A percentile compares a stretch with the other conserved stretches of the same genome.
phyloP scores from a whole-genome alignment of 768 basidiomycete genomes.

The Sporobolomyces roseus region DNA sequence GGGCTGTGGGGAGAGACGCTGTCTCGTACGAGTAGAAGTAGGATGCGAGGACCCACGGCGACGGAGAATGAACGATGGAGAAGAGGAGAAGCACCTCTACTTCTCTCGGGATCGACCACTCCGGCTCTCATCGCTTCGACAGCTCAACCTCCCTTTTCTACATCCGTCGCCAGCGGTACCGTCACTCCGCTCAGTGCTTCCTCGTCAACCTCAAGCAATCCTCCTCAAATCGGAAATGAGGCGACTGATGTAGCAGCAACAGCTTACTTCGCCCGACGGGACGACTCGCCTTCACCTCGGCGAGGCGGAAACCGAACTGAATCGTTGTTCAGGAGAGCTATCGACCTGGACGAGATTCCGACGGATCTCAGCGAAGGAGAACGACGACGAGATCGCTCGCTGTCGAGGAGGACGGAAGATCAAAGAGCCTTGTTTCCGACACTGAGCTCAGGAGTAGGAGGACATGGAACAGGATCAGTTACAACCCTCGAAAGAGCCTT shows the following conservation, averaged over 20 bases:
- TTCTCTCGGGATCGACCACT: neutral
- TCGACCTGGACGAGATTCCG: no score
- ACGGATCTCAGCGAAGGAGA: no score
- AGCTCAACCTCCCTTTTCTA: neutral
- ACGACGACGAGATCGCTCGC: no score
- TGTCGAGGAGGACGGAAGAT: no score
- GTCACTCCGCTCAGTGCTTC: neutral
- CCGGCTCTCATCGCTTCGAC: neutral
- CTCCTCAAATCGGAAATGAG: neutral
- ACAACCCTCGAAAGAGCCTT: no score
- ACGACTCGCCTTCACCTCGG: slow-evolving; percentile 8
- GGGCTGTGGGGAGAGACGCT: slow-evolving; percentile 15
- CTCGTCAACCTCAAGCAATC: neutral
- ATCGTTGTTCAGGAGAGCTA: no score
- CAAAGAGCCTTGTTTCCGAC: no score
- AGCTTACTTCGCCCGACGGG: neutral
- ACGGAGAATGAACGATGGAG: slow-evolving; percentile 30
- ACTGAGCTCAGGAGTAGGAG: no score
- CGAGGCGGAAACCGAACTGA: neutral
- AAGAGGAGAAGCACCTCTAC: neutral
- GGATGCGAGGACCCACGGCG: slow-evolving; percentile 22
- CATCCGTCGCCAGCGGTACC: neutral
- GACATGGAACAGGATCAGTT: no score
- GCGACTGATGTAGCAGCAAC: neutral
- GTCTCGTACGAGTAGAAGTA: neutral